phyloP scores from a whole-genome alignment of 371 early-diverging fungal species.

The Apophysomyces sp. region DNA sequence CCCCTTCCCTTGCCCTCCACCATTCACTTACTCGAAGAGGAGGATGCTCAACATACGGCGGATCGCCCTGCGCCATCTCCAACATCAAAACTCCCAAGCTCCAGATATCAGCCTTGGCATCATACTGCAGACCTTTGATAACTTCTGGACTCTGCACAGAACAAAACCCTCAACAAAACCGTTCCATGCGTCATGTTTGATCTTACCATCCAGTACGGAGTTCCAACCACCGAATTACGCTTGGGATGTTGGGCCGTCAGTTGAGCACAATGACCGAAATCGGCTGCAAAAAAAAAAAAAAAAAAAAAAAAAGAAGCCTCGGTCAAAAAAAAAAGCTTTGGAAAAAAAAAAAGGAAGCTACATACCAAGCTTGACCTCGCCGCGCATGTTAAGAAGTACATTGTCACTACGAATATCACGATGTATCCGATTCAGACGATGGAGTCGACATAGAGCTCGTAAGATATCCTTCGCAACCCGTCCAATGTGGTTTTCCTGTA shows the following conservation, averaged over 20 bases:
- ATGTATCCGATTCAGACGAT: slow-evolving; percentile 90
- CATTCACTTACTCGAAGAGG: slow-evolving; percentile 53
- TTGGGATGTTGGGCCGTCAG: slow-evolving; percentile 58
- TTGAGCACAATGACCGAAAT: slow-evolving; percentile 74
- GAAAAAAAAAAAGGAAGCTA: slow-evolving; percentile 19
- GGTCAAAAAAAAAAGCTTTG: slow-evolving; percentile 43
- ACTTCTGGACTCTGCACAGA: slow-evolving; percentile 83
- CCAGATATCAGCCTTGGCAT: slow-evolving; percentile 87
- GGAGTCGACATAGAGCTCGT: slow-evolving; percentile 88
- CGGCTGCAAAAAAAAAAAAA: slow-evolving; percentile 44
- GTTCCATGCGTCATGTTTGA: not conserved
- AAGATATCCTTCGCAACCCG: slow-evolving; percentile 78
- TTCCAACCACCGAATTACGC: slow-evolving; percentile 73
- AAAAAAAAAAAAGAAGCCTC: slow-evolving; percentile 43
- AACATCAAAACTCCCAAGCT: slow-evolving; percentile 80
- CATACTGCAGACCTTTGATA: slow-evolving; percentile 74
- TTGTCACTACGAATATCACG: slow-evolving; percentile 92
- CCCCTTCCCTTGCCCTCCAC: not conserved
- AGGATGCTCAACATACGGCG: slow-evolving; percentile 71
- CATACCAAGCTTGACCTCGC: slow-evolving; percentile 70
- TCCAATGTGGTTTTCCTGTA: slow-evolving; percentile 59
- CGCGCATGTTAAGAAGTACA: slow-evolving; percentile 66
- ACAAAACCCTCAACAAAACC: not conserved
- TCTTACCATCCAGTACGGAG: slow-evolving; percentile 89
- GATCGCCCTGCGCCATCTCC: slow-evolving; percentile 83